These are phyloP conservation scores for Candida pini DNA, from an alignment of 805 yeast genomes.

Conservation along the genomic window DNA sequence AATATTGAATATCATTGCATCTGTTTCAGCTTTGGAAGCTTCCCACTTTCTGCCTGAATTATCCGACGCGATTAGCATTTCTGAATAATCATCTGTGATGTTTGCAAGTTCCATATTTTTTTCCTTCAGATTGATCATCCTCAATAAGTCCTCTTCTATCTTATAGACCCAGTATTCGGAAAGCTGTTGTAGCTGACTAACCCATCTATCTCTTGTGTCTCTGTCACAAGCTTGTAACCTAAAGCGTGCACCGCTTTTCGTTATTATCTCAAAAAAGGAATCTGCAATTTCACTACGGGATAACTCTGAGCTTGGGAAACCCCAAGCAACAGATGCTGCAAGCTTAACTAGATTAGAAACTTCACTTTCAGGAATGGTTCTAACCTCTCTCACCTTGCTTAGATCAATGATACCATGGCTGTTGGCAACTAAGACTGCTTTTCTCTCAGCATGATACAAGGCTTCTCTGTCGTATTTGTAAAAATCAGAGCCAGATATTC, in stretches of 20 bases:
- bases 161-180: conserved; percentile 55
- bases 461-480: conserved; percentile 51
- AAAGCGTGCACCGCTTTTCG: conserved; percentile 40
- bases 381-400: conserved; percentile 38
- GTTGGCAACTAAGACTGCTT: conserved; percentile 46
- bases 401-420: conserved; percentile 63
- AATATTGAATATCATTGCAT: conserved; percentile 47
- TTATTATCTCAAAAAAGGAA: conserved; percentile 47
- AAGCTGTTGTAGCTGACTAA: conserved; percentile 39
- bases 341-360: conserved; percentile 21
- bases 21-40: conserved; percentile 45
- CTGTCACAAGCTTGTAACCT: conserved; percentile 52
- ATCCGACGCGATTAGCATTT: conserved; percentile 43
- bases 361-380: conserved; percentile 24
- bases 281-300: conserved; percentile 30
- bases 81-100: conserved; percentile 47
- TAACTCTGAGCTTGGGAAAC: conserved; percentile 10
- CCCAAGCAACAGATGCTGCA: conserved; percentile 29
- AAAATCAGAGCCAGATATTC: conserved; percentile 34
- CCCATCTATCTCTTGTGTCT: conserved; percentile 59
- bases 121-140: conserved; percentile 33
- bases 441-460: conserved; percentile 58
- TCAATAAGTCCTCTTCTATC: conserved; percentile 33
- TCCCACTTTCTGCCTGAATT: conserved; percentile 42
- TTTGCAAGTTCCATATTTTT: conserved; percentile 42